Base-by-base conservation (phyloP, 176 grass and related monocot genomes). In the Puya raimondii region DNA sequence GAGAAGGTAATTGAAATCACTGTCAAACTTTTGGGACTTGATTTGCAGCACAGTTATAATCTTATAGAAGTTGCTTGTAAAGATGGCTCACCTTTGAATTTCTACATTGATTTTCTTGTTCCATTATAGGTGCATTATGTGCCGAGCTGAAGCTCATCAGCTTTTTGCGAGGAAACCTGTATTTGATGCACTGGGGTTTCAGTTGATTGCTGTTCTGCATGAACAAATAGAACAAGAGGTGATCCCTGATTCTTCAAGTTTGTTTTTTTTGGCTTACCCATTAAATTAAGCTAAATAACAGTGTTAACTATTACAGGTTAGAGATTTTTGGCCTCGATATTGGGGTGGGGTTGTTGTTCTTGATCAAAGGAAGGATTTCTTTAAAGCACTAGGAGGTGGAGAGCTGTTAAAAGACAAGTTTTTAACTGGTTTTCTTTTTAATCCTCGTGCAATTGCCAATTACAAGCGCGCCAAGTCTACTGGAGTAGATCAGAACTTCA, bases 301-400 rank as follows among this genome's bases (percentile, higher is more conserved):
- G 33, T 42, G 33, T 42, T 42, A 7, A 42, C 33, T 17, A 63
- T 63, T 12, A 16, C 58, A 63, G 58, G 7, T 63, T 23, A 63
- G 58, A 23, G 58, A 63, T 63, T 63, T 63, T 63, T 63, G 58
- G 58, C 58, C 58, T 63, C 58, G 58, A 9, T 63, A 23, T 63
- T 63, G 58, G 58, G 58, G 58, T 63, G 58, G 58, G 12, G 8
- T 23, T 11, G 58, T 63, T 17, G 23, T 63, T 63, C 57, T 63
- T 63, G 57, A 63, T 22, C 17, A 10, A 63, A 23, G 57, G 2
- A 23, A 20, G 57, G 17, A 21, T 23, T 63, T 63, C 57, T 63
- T 63, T 21, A 23, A 63, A 63, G 17, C 57, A 10, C 17, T 23
- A 20, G 57, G 18, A 22, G 57, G 57, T 23, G 57, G 57, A 23